Conservation (phyloP, 2,329 filamentous ascomycete genomes). For the Arthrobotrys musiformis region DNA sequence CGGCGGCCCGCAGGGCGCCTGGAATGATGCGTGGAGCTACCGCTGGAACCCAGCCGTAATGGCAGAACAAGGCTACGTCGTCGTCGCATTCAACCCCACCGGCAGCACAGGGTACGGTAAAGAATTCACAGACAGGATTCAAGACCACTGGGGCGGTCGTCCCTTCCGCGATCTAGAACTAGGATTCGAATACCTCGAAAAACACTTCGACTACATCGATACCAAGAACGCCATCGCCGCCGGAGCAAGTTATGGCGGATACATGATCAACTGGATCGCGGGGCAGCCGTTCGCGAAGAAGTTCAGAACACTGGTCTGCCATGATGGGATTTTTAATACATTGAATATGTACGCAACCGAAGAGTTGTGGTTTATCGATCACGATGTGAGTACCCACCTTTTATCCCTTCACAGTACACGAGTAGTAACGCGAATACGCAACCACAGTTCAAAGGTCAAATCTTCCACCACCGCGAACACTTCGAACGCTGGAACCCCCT, state of each 20-base stretch:
- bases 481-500: conserved; percentile 79
- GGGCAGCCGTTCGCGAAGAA: conserved; percentile 82
- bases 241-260: conserved; percentile 79
- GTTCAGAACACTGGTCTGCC: conserved; percentile 88
- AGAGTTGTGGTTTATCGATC: conserved; percentile 76
- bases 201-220: conserved; percentile 72
- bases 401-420: background rate
- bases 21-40: conserved; percentile 79
- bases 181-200: conserved; percentile 78
- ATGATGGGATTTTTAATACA: conserved; percentile 85
- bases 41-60: conserved; percentile 89
- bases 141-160: conserved; percentile 79
- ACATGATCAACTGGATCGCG: conserved; percentile 91
- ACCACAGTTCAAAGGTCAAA: conserved; percentile 65
- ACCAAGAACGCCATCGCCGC: conserved; percentile 76
- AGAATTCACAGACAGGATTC: conserved; percentile 78
- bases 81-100: conserved; percentile 82
- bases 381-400: conserved; percentile 69
- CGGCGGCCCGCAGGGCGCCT: conserved; percentile 82
- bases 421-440: background rate
- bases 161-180: conserved; percentile 85
- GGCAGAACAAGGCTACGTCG: conserved; percentile 87
- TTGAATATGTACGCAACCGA: conserved; percentile 73
- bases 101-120: conserved; percentile 86
- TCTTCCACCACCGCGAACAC: conserved; percentile 69